These are phyloP conservation scores for Gloeostereum incarnatum DNA, from an alignment of 768 basidiomycete genomes.

Conservation along the genomic window DNA sequence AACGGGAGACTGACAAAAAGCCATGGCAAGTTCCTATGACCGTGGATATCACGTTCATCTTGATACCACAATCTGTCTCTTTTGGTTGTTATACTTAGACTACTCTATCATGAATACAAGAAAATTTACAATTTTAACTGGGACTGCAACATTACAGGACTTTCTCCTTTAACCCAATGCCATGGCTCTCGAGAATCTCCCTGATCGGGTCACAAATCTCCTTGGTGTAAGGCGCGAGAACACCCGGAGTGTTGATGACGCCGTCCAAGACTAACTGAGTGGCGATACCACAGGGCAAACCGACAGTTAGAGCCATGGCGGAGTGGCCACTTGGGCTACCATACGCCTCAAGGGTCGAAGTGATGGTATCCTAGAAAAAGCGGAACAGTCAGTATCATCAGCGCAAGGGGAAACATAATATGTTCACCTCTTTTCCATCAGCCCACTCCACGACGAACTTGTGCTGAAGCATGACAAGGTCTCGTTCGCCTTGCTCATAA, in stretches of 20 bases:
- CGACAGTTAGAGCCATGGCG: slow-evolving; percentile 90
- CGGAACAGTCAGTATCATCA: not conserved
- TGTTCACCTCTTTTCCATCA: slow-evolving; percentile 73
- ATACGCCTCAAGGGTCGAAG: slow-evolving; percentile 87
- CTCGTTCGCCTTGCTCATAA: slow-evolving; percentile 85
- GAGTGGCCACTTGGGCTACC: slow-evolving; percentile 73
- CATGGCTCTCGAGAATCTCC: slow-evolving; percentile 59
- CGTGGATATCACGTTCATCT: too few relatives aligned
- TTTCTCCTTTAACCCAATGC: slow-evolving; percentile 63
- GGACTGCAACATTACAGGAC: slow-evolving; percentile 33
- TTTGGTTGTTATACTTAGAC: too few relatives aligned
- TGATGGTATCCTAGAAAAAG: slow-evolving; percentile 59
- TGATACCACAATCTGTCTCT: too few relatives aligned
- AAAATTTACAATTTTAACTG: not conserved
- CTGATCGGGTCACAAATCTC: slow-evolving; percentile 75
- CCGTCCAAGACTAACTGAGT: slow-evolving; percentile 89
- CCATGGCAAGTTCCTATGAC: too few relatives aligned
- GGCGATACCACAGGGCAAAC: slow-evolving; percentile 91
- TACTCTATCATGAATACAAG: too few relatives aligned
- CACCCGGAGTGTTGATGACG: slow-evolving; percentile 64
- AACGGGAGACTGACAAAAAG: too few relatives aligned
- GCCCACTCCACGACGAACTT: slow-evolving; percentile 90
- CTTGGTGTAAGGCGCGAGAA: slow-evolving; percentile 81
- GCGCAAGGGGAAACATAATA: slow-evolving; percentile 12
- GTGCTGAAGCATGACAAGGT: slow-evolving; percentile 97